Evolutionary conservation across 108 stramenopile species (phyloP), one percentile per base, ranked within the genome.

Genomic region (Conticribra weissflogii): DNA sequence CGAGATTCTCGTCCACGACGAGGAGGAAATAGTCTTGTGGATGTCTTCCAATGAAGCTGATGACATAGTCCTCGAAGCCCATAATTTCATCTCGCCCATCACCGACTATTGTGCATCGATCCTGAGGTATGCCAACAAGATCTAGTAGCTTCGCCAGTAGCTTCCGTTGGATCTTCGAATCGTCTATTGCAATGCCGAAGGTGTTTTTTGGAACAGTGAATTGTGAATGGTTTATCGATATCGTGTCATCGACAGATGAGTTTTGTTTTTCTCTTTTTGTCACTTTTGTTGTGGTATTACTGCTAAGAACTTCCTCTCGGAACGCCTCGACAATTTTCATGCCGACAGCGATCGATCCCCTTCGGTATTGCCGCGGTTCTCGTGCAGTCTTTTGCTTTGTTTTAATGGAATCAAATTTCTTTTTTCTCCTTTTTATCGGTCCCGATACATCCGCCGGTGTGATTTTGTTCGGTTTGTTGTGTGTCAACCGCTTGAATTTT

Each of bases 131-230:
- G 3, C 88, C 85, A 46, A 73, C 75, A 52, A 63, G 23, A 7
- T 49, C 54, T 21, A 83, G 49, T 44, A 86, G 67, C n/a, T 78
- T 66, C 32, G 27, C 36, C 23, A 89, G 25, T 15, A 89, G 64
- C 44, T 89, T 89, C 29, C 85, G 56, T 60, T 89, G 88, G n/a
- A 89, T 85, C 34, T 72, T 76, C 1, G 82, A 83, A 52, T 89
- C 88, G 56, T 89, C 88, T 21, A 89, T 64, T 0, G 66, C 85
- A 28, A 89, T 71, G 0, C 69, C 85, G 66, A 71, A 75, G 0
- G 78, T 82, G 45, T 76, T 68, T 1, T 59, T 47, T 12, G 88
- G 85, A 23, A 89, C 46, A 30, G 31, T 46, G 66, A 86, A 85
- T 3, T 56, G 36, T 5, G 36, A 41, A 5, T 9, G 12, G 36